phyloP scores from a whole-genome alignment of 306 rosid species.

The Cucurbita pepo region DNA sequence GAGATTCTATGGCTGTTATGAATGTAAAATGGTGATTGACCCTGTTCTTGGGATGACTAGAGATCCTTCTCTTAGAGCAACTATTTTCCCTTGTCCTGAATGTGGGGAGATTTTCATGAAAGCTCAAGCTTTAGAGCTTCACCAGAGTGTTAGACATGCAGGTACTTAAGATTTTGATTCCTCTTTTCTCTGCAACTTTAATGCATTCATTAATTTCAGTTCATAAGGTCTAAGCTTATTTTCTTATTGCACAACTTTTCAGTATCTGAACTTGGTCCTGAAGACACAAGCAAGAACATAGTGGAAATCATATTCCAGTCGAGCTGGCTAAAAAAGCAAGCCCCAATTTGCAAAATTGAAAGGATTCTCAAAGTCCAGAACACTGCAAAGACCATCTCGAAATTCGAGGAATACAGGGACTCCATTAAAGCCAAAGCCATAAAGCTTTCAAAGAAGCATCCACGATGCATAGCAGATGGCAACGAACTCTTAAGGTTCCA shows the following conservation, averaged over 20 bases:
- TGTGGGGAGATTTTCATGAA: slow-evolving; percentile 87
- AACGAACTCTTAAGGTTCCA: slow-evolving; percentile 87
- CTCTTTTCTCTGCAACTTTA: neutral
- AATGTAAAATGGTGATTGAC: slow-evolving; percentile 92
- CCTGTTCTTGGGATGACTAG: slow-evolving; percentile 73
- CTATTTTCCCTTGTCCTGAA: slow-evolving; percentile 71
- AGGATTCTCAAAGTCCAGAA: slow-evolving; percentile 82
- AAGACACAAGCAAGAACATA: slow-evolving; percentile 98
- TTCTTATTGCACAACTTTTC: neutral
- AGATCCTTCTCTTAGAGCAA: slow-evolving; percentile 68
- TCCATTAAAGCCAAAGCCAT: slow-evolving; percentile 69
- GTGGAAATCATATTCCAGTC: slow-evolving; percentile 96
- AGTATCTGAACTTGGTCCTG: slow-evolving; percentile 87
- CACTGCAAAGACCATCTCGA: slow-evolving; percentile 58
- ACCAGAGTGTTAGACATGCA: slow-evolving; percentile 79
- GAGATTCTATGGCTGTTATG: slow-evolving; percentile 87
- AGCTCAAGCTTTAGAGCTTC: slow-evolving; percentile 68
- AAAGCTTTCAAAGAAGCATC: slow-evolving; percentile 55
- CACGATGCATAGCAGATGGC: slow-evolving; percentile 92
- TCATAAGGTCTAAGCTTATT: neutral
- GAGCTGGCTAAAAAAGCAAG: slow-evolving; percentile 84
- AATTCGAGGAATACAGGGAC: slow-evolving; percentile 81
- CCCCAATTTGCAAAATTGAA: slow-evolving; percentile 80
- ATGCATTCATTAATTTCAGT: neutral
- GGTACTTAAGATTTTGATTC: slow-evolving; percentile 23